phyloP scores from a whole-genome alignment of 164 flowering plant species.

The Liriodendron chinense region DNA sequence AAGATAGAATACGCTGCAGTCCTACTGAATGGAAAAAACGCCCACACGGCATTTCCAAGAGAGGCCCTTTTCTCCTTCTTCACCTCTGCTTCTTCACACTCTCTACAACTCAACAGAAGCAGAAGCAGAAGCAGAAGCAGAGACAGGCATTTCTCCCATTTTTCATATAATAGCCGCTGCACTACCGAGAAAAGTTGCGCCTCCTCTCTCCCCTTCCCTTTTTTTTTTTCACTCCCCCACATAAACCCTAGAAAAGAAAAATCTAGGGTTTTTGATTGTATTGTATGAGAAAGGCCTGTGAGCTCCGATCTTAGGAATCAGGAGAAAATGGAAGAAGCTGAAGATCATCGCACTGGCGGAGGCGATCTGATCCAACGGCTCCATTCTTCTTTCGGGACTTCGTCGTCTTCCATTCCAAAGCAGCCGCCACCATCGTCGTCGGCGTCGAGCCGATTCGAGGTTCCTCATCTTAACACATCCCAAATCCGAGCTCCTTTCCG shows the following conservation, averaged over 20 bases:
- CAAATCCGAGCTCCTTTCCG: conserved; percentile 48
- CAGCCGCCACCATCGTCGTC: conserved; percentile 26
- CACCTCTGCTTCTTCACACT: background rate
- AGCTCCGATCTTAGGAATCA: background rate
- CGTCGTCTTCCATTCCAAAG: conserved; percentile 41
- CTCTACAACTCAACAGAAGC: background rate
- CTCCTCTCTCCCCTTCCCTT: background rate
- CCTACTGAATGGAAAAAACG: background rate
- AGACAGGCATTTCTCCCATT: background rate
- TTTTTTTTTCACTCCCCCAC: too few species aligned
- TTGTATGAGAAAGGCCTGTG: background rate
- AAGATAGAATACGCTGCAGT: background rate
- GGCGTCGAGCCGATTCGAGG: conserved; percentile 41
- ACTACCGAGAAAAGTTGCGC: background rate
- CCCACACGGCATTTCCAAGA: background rate
- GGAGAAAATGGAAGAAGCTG: conserved; percentile 53
- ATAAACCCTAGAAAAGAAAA: background rate
- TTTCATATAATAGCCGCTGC: background rate
- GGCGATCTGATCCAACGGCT: conserved; percentile 47
- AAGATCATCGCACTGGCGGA: conserved; percentile 29
- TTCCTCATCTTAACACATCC: conserved; percentile 49
- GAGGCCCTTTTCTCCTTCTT: background rate
- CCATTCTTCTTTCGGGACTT: conserved; percentile 65
- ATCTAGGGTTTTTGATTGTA: background rate
- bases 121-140: background rate